These are phyloP conservation scores for Hypoxylon perforatum DNA, from an alignment of 495 filamentous ascomycete species.

Conservation along the genomic window DNA sequence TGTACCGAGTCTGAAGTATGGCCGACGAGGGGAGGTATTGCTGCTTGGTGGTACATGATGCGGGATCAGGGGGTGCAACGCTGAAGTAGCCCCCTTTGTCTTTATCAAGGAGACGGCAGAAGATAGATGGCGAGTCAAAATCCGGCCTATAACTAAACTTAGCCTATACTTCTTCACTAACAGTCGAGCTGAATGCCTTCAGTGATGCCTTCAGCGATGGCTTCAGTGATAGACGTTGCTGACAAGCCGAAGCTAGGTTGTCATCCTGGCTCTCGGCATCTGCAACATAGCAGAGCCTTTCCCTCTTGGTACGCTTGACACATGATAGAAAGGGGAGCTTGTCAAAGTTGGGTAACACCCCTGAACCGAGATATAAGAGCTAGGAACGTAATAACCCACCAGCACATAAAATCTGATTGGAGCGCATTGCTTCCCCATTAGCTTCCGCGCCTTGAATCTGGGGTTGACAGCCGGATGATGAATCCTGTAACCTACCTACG, in stretches of 20 bases:
- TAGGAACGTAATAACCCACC: conserved; percentile 53
- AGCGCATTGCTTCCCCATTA: conserved; percentile 7
- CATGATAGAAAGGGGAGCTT: neutral
- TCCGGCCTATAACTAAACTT: conserved; percentile 63
- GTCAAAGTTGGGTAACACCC: neutral
- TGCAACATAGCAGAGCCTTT: neutral
- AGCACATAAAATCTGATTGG: conserved; percentile 75
- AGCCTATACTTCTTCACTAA: conserved; percentile 4
- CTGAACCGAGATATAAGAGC: neutral
- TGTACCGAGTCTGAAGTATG: conserved; percentile 76
- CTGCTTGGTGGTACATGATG: conserved; percentile 69
- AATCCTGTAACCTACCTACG: conserved; percentile 48
- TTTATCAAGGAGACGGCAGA: conserved; percentile 75
- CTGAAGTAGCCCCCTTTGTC: conserved; percentile 77
- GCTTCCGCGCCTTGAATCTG: conserved; percentile 1
- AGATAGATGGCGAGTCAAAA: conserved; percentile 73
- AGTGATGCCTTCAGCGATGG: too few relatives aligned
- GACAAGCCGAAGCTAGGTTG: neutral
- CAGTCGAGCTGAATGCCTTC: neutral
- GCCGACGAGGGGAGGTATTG: conserved; percentile 77
- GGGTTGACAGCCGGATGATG: neutral
- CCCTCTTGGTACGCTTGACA: neutral
- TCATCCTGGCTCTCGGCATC: neutral
- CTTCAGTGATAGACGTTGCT: neutral
- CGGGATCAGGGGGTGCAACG: conserved; percentile 61